Evolutionary conservation across 2,329 filamentous ascomycete genomes (phyloP).

Genomic region (Ceratocystis ficicola): DNA sequence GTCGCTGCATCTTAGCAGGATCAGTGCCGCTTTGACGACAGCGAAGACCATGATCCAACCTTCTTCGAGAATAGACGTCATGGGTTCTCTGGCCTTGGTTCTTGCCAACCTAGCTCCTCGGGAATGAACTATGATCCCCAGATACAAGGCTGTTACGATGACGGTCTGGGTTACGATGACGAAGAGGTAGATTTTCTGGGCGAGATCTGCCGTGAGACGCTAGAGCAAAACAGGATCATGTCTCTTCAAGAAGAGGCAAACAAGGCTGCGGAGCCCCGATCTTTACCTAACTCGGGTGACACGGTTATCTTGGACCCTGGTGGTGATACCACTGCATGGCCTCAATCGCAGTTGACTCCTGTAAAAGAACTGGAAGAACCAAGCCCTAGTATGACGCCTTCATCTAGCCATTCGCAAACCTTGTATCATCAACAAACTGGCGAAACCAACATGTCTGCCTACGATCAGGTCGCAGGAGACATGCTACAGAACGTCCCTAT

Average conservation of each 20-base stretch:
- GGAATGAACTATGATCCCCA: not conserved
- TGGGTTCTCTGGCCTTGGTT: not conserved
- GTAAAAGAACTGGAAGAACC: not conserved
- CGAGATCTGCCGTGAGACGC: slow-evolving; percentile 8
- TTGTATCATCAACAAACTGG: not conserved
- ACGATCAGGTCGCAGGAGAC: slow-evolving; percentile 7
- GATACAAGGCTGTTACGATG: not conserved
- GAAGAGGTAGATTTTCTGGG: slow-evolving; percentile 9
- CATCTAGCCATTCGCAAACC: not conserved
- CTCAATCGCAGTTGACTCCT: not conserved
- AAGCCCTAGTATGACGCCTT: not conserved
- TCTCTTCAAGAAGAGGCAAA: not conserved
- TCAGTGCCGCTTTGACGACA: slow-evolving; percentile 11
- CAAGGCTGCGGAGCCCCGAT: not conserved
- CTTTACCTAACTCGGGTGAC: not conserved
- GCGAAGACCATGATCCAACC: slow-evolving; percentile 7
- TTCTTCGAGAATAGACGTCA: not conserved
- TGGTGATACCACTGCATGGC: not conserved
- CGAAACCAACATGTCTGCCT: not conserved
- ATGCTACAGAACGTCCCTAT: not conserved
- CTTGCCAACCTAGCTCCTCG: not conserved
- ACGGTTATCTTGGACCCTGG: not conserved
- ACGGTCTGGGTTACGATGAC: not conserved
- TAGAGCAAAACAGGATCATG: not conserved
- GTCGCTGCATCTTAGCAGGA: slow-evolving; percentile 21